Percentiles rank a stretch among this genome's conserved stretches.
phyloP scores from a whole-genome alignment of 768 basidiomycete species.

The Leccinum aurantiacum region DNA sequence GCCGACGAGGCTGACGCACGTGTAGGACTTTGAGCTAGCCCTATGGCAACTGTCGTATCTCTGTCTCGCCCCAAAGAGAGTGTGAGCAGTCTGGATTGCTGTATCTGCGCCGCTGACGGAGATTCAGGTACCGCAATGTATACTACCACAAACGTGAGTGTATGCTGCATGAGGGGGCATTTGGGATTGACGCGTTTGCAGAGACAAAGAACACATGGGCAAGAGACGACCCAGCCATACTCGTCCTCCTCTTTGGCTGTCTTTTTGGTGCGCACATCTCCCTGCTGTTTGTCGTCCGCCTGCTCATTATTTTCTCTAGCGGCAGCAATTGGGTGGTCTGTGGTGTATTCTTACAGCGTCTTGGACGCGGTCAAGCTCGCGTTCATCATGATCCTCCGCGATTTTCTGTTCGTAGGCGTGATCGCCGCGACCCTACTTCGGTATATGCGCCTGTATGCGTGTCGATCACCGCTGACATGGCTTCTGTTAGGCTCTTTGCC shows the following conservation, averaged over 20 bases:
- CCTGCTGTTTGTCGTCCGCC: not conserved
- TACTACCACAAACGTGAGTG: constrained; percentile 94
- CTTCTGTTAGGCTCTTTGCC: constrained; percentile 55
- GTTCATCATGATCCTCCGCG: constrained; percentile 81
- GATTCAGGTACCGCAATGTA: constrained; percentile 82
- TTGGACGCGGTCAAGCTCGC: constrained; percentile 62
- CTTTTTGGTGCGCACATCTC: constrained; percentile 53
- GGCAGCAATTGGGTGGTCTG: constrained; percentile 80
- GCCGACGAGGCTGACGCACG: not conserved
- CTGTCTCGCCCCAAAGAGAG: constrained; percentile 87
- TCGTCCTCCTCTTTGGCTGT: constrained; percentile 80
- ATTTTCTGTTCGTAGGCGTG: constrained; percentile 81
- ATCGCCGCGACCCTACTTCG: constrained; percentile 74
- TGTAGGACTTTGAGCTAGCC: constrained; percentile 93
- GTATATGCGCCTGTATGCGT: constrained; percentile 36
- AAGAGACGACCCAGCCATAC: constrained; percentile 93
- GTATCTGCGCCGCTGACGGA: constrained; percentile 13
- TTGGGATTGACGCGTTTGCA: constrained; percentile 30
- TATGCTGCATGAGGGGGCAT: not conserved
- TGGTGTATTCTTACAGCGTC: constrained; percentile 70
- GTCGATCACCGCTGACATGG: constrained; percentile 13
- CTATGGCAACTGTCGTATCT: constrained; percentile 96
- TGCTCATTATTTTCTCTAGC: constrained; percentile 42
- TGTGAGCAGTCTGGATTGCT: constrained; percentile 48
- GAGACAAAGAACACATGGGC: constrained; percentile 99